phyloP scores from a whole-genome alignment of 257 asterid species.

The Solanum lignicaule region DNA sequence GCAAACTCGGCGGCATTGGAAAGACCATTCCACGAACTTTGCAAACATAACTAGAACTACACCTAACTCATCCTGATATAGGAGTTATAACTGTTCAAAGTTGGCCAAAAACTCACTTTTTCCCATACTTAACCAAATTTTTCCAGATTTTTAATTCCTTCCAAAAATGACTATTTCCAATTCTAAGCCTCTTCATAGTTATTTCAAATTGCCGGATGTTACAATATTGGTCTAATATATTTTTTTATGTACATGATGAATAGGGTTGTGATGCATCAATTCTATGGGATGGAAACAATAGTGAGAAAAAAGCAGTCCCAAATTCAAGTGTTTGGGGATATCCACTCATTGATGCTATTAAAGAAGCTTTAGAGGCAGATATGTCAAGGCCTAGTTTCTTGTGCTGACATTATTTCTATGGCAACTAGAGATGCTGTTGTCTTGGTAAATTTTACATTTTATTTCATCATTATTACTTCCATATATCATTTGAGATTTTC shows the following conservation, averaged over 20 bases:
- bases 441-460: constrained; percentile 9
- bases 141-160: no score
- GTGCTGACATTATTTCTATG: constrained; percentile 56
- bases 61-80: no score
- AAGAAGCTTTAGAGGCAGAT: constrained; percentile 23
- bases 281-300: constrained; percentile 29
- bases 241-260: background rate
- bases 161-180: no score
- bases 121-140: no score
- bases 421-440: constrained; percentile 53
- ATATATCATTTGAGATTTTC: background rate
- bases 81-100: no score
- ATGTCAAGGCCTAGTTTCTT: constrained; percentile 44
- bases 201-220: no score
- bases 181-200: no score
- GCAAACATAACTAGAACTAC: no score
- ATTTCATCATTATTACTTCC: background rate
- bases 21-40: no score
- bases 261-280: constrained; percentile 65
- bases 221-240: background rate
- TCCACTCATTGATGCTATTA: constrained; percentile 37
- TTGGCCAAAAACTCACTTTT: no score
- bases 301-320: constrained; percentile 37
- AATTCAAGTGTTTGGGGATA: constrained; percentile 45
- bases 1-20: no score